Base-by-base conservation (phyloP, 2,329 filamentous ascomycete species). In the Neofusicoccum cordaticola region DNA sequence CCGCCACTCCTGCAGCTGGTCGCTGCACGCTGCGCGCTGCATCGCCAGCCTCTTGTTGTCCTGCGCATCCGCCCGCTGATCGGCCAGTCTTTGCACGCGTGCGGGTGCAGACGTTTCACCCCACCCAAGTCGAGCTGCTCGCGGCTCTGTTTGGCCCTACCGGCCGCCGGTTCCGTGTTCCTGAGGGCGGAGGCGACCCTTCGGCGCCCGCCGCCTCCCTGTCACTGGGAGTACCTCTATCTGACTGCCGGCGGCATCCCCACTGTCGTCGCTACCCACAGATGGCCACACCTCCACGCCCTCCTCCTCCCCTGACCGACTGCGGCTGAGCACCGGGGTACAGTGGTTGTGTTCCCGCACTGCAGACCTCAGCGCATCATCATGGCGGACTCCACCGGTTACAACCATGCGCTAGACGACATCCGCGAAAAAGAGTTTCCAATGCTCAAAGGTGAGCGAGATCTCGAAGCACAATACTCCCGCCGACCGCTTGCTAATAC, bases 401-500 rank as follows among this genome's bases (percentile, higher is more conserved):
- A 91, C 73, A 86, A 90, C 73, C 74, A 75, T 64, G 77, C 78
- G 37, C 82, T 92, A 17, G 87, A 90, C 73, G 72, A 72, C 13
- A 80, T 91, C 35, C 82, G 89, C 66, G 76, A 81, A 15, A 72
- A 72, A 39, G 88, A 92, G 70, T 92, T 87, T 75, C 89, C 89
- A 31, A 90, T 90, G 87, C 81, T 92, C 48, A 80, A 85, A 78
- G 88, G 89, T 89, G 73, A 64, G 27, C 72, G 66, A 37, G 50
- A 13, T n/a, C 56, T 12, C 41, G 12, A 58, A 13, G 9, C 8
- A 12, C 39, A 27, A 13, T 13, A n/a, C 12, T 13, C 15, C 34
- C 22, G 27, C 19, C 6, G 12, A 17, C 15, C 4, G 9, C 9
- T 7, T 60, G n/a, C 63, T 71, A 62, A 70, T 52, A 66, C 39